Evolutionary conservation across 1,284 basidiomycete genomes (phyloP).

Genomic region (Sporisorium graminicola): DNA sequence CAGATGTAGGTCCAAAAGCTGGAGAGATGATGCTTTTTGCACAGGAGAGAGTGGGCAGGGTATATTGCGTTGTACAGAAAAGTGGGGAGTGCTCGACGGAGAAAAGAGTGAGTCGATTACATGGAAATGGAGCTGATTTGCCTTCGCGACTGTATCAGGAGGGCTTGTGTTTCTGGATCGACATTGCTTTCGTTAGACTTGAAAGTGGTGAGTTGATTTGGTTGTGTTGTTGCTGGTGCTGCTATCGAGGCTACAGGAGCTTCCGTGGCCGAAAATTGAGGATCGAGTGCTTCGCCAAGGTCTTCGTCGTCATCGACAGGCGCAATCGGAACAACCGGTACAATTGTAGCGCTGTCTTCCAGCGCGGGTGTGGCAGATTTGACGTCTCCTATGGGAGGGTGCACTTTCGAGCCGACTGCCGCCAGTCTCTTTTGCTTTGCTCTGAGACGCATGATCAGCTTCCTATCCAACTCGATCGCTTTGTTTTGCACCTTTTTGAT

Average conservation of each 20-base stretch:
- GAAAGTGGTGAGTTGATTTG: background rate
- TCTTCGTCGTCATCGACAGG: slow-evolving; percentile 33
- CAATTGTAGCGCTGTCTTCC: background rate
- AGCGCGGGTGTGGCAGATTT: background rate
- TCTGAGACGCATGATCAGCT: slow-evolving; percentile 31
- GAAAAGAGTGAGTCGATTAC: background rate
- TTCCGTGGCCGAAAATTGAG: background rate
- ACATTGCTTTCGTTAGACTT: slow-evolving; percentile 1
- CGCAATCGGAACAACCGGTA: background rate
- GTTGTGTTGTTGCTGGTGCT: background rate
- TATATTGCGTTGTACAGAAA: slow-evolving; percentile 18
- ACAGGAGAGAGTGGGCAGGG: background rate
- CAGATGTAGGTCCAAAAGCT: no score
- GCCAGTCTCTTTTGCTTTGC: slow-evolving; percentile 26
- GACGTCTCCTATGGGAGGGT: background rate
- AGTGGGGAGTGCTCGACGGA: no score
- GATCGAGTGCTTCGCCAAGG: slow-evolving; percentile 37
- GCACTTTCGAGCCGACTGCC: background rate
- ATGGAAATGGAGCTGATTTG: slow-evolving; percentile 35
- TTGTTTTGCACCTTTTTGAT: slow-evolving; percentile 58
- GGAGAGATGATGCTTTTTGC: no score
- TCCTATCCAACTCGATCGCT: slow-evolving; percentile 51
- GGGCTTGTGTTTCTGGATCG: slow-evolving; percentile 35
- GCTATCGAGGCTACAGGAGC: background rate
- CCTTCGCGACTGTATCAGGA: slow-evolving; percentile 32